Evolutionary conservation across 495 filamentous ascomycete genomes (phyloP), one percentile per base, ranked within the genome.

Genomic region (Acidomyces sp.): DNA sequence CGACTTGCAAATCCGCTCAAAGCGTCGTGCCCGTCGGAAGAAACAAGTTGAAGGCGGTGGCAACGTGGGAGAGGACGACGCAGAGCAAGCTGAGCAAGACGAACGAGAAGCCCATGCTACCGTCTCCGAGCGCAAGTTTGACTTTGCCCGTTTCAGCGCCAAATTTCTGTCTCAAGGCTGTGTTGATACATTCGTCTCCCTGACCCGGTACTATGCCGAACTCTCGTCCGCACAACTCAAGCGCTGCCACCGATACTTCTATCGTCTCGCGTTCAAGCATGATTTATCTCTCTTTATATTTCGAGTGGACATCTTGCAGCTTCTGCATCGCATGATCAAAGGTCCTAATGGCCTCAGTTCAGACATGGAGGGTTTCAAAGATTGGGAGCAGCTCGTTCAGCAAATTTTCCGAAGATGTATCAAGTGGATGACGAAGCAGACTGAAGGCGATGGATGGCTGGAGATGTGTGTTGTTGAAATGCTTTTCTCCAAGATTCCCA

Each of bases 241-340:
- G 62, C 77, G 92, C 3, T 82, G 80, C 17, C 88, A 96, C 61
- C 83, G 90, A 6, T 96, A 90, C 52, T 88, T 99, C 59, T 88
- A 96, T 48, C 78, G 90, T 1, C 72, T 93, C 29, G 87, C 85
- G 3, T 95, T 95, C 68, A 96, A 95, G 61, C 78, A 85, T 53
- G 84, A 93, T 31, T 77, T 90, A 65, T 78, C 76, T 43, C 77
- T 93, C 10, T 69, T 95, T 60, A 69, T 99, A 2, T 94, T 84
- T 55, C 77, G 92, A 3, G 63, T 94, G 2, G 92, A 96, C 52
- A 92, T 94, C 11, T 74, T 99, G 40, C 75, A 77, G 27, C 68
- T 95, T 11, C 79, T 99, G 33, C 76, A 94, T 50, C 74, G 75
- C 45, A 88, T 96, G 74, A 83, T 96, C 56, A 93, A 93, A 57